These are phyloP conservation scores for Wickerhamomyces silvicola DNA, from an alignment of 805 yeast species.

Conservation along the genomic window DNA sequence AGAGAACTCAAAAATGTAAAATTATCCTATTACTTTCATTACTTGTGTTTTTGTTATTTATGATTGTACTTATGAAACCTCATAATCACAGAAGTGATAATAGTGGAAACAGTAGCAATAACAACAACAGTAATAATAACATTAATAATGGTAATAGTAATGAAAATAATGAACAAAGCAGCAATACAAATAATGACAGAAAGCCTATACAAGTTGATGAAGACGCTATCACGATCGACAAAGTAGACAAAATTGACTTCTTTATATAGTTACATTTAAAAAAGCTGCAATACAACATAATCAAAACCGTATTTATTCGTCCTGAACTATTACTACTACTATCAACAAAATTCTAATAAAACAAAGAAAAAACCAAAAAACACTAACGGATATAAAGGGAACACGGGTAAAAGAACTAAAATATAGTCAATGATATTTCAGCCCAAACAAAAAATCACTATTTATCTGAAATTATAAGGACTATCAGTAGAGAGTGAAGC, in stretches of 20 bases:
- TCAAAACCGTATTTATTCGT: neutral
- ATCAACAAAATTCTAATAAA: neutral
- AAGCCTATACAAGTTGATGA: neutral
- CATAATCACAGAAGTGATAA: too few relatives aligned
- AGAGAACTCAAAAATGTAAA: constrained; percentile 86
- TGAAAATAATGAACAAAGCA: constrained; percentile 19
- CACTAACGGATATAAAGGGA: constrained; percentile 1
- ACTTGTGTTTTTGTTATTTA: constrained; percentile 62
- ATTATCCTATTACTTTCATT: constrained; percentile 68
- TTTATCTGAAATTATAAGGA: constrained; percentile 37
- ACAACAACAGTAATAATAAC: constrained; percentile 19
- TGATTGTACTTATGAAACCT: constrained; percentile 67
- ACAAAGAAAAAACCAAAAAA: neutral
- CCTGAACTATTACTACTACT: neutral
- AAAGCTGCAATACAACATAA: too few relatives aligned
- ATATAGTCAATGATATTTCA: neutral
- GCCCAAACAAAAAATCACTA: neutral
- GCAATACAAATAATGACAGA: constrained; percentile 18
- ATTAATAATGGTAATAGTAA: constrained; percentile 13
- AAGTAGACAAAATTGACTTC: neutral
- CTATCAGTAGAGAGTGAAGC: constrained; percentile 36
- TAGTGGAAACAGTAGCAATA: constrained; percentile 23
- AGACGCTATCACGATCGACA: neutral
- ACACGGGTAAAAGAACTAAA: neutral
- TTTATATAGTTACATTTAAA: too few relatives aligned